Evolutionary conservation across 1,284 basidiomycete genomes (phyloP).

Genomic region (Phlebopus sp.): DNA sequence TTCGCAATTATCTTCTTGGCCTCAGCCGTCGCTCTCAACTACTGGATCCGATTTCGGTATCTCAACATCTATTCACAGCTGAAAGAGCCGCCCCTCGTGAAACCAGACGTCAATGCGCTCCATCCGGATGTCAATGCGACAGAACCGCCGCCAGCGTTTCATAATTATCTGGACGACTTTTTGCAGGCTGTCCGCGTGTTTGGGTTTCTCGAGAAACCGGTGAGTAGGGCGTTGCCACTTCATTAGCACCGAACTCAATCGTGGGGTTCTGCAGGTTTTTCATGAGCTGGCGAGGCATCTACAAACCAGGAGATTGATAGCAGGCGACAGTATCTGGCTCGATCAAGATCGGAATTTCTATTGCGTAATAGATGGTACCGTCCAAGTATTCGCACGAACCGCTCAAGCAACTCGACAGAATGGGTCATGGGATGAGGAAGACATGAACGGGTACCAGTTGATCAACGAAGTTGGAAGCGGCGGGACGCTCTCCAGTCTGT

Average conservation of each 20-base stretch:
- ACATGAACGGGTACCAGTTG: slow-evolving; percentile 90
- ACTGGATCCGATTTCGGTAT: slow-evolving; percentile 82
- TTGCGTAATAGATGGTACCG: slow-evolving; percentile 90
- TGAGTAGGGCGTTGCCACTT: slow-evolving; percentile 35
- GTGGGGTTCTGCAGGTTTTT: slow-evolving; percentile 66
- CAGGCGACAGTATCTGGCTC: slow-evolving; percentile 87
- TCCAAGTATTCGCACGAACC: slow-evolving; percentile 80
- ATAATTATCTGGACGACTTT: slow-evolving; percentile 95
- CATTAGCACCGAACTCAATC: not conserved
- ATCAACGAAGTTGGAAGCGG: slow-evolving; percentile 94
- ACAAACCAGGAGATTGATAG: slow-evolving; percentile 87
- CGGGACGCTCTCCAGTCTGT: slow-evolving; percentile 91
- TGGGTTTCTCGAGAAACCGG: slow-evolving; percentile 93
- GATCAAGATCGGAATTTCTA: slow-evolving; percentile 94
- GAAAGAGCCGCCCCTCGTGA: slow-evolving; percentile 80
- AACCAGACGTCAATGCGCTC: slow-evolving; percentile 74
- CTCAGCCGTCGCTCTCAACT: slow-evolving; percentile 69
- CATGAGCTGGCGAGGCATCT: slow-evolving; percentile 92
- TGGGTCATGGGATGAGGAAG: slow-evolving; percentile 74
- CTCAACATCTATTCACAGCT: slow-evolving; percentile 77
- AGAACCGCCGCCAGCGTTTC: slow-evolving; percentile 76
- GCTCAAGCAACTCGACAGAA: slow-evolving; percentile 48
- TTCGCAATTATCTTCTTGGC: slow-evolving; percentile 74
- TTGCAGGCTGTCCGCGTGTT: slow-evolving; percentile 92
- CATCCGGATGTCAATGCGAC: slow-evolving; percentile 83